These are phyloP conservation scores for Brassica rapa DNA, from an alignment of 345 rosid species.

Conservation along the genomic window DNA sequence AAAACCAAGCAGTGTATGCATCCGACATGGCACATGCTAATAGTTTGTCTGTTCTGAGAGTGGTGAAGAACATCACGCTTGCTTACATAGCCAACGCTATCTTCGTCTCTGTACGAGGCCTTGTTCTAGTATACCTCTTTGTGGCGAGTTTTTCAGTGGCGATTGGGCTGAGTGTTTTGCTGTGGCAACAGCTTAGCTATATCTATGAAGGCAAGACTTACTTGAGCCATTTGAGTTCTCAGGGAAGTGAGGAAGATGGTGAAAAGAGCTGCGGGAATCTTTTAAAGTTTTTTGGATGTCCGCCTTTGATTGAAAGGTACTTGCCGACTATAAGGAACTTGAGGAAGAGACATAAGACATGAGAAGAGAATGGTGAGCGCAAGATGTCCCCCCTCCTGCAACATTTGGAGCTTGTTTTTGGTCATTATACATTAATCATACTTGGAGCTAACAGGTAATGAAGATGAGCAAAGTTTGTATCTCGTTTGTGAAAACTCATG, in stretches of 20 bases:
- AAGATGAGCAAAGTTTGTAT: conserved; percentile 18
- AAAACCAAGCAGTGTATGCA: conserved; percentile 27
- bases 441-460: conserved; percentile 32
- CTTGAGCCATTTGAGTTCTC: conserved; percentile 62
- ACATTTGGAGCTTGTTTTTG: conserved; percentile 27
- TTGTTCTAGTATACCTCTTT: conserved; percentile 74
- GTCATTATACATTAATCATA: conserved; percentile 19
- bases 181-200: conserved; percentile 86
- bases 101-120: conserved; percentile 63
- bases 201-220: conserved; percentile 78
- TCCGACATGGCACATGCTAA: conserved; percentile 20
- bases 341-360: conserved; percentile 63
- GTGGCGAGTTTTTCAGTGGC: conserved; percentile 67
- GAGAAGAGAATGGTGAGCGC: conserved; percentile 30
- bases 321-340: conserved; percentile 50
- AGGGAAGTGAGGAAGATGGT: conserved; percentile 48
- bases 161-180: conserved; percentile 66
- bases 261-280: conserved; percentile 67
- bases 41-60: conserved; percentile 40
- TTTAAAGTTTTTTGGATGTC: conserved; percentile 69
- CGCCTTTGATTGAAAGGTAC: conserved; percentile 50
- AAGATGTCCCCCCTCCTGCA: conserved; percentile 6
- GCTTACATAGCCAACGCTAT: conserved; percentile 56
- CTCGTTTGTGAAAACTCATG: conserved; percentile 23
- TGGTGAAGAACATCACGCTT: conserved; percentile 50